A percentile compares a stretch with the other conserved stretches of the same genome.
phyloP scores from a whole-genome alignment of 495 filamentous ascomycete genomes.

The Xylaria venustula region DNA sequence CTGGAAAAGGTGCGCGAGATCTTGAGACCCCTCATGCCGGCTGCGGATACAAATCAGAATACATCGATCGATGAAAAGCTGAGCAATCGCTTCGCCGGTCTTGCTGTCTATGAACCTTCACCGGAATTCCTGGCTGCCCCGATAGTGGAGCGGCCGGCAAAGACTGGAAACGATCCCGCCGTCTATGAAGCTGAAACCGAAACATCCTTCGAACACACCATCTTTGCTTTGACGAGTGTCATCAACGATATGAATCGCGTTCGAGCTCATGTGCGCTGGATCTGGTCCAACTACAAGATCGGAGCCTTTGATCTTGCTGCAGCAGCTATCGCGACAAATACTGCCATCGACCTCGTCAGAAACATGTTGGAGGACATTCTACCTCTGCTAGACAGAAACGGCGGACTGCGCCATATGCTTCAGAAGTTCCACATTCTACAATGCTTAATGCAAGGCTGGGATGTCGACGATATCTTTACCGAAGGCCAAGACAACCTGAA shows the following conservation, averaged over 20 bases:
- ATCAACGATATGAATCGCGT: slow-evolving; percentile 26
- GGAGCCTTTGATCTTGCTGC: slow-evolving; percentile 36
- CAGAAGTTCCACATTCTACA: slow-evolving; percentile 19
- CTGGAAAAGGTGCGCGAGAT: slow-evolving; percentile 29
- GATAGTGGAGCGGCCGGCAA: slow-evolving; percentile 18
- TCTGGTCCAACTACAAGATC: slow-evolving; percentile 29
- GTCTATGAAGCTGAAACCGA: slow-evolving; percentile 35
- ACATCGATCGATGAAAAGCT: no score
- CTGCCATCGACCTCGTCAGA: slow-evolving; percentile 39
- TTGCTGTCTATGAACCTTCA: slow-evolving; percentile 38
- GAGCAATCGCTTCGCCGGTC: slow-evolving; percentile 19
- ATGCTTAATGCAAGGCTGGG: slow-evolving; percentile 23
- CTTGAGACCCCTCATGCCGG: slow-evolving; percentile 10
- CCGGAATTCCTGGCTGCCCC: slow-evolving; percentile 35
- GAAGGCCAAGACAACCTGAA: slow-evolving; percentile 22
- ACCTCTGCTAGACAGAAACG: slow-evolving; percentile 25
- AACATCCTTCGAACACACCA: slow-evolving; percentile 23
- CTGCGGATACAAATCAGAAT: no score
- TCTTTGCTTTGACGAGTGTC: slow-evolving; percentile 20
- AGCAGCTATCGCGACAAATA: slow-evolving; percentile 39
- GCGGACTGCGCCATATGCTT: slow-evolving; percentile 24
- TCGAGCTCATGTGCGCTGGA: slow-evolving; percentile 12
- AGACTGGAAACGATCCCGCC: not conserved
- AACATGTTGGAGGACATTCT: slow-evolving; percentile 35
- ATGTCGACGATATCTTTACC: not conserved